phyloP scores from a whole-genome alignment of 441 rosid genomes.

The Pelargonium exstipulatum region DNA sequence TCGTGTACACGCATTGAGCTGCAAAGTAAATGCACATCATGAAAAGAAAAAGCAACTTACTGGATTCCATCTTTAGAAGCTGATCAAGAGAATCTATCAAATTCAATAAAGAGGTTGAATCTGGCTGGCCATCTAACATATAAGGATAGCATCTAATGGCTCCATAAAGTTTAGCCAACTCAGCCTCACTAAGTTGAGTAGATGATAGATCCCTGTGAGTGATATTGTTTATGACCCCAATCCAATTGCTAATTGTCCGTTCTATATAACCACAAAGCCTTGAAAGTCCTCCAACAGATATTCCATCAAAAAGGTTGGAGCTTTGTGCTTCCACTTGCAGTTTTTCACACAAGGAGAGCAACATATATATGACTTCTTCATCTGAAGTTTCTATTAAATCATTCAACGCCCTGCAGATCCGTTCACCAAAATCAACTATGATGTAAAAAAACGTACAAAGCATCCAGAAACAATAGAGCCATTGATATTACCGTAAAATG shows the following conservation, averaged over 20 bases:
- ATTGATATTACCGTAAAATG: conserved; percentile 49
- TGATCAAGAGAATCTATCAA: conserved; percentile 50
- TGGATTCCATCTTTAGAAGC: conserved; percentile 37
- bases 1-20: background rate
- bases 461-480: conserved; percentile 7
- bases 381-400: conserved; percentile 54
- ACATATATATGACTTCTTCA: conserved; percentile 54
- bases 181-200: conserved; percentile 31
- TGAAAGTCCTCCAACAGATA: conserved; percentile 31
- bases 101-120: conserved; percentile 38
- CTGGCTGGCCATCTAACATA: conserved; percentile 31
- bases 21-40: conserved; percentile 1
- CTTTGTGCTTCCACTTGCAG: conserved; percentile 37
- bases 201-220: conserved; percentile 26
- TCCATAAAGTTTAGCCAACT: conserved; percentile 70
- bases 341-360: conserved; percentile 53
- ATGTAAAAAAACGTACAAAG: conserved; percentile 19
- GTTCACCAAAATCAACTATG: conserved; percentile 25
- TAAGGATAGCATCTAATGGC: conserved; percentile 55
- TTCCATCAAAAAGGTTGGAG: conserved; percentile 32
- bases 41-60: conserved; percentile 32
- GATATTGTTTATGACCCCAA: conserved; percentile 32
- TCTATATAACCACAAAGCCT: conserved; percentile 43
- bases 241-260: conserved; percentile 30
- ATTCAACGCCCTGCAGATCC: conserved; percentile 60